Base-by-base conservation (phyloP, 2,329 filamentous ascomycete species). In the Xylariaceae sp. region DNA sequence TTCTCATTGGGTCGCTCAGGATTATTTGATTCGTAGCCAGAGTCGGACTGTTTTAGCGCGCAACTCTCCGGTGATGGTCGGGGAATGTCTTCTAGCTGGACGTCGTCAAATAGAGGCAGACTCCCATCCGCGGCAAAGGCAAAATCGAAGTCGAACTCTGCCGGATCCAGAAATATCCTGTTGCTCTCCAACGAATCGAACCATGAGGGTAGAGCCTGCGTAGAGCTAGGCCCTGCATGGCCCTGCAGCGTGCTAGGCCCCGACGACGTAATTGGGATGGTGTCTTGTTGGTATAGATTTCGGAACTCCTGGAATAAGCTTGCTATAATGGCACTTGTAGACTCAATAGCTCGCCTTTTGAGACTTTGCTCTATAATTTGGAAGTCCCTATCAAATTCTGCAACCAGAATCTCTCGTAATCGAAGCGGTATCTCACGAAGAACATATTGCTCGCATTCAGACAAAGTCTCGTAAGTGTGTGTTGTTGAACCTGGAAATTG, bases 361-460 rank as follows among this genome's bases (percentile, higher is more conserved):
- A 53, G 31, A 6, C 39, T 60, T 46, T 53, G 41, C 43, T 41
- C 47, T 43, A 59, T 29, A 7, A 50, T 53, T 11, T 49, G 39
- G 19, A 49, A 21, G 19, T 57, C 48, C 37, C 47, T 49, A 12
- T 54, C 45, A 11, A 53, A 47, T 19, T 47, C 45, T 23, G 21
- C 28, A 21, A 7, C 24, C 2, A 57, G 19, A 4, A 40, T 43
- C 23, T 54, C 19, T 16, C 40, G 45, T 19, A 60, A 12, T 11
- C 49, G 56, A 7, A 47, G 36, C 2, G 44, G 45, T 12, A 62
- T 34, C 29, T 60, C 60, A n/a, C 45, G 56, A 33, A 54, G 53
- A 36, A 60, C 9, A 33, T 53, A 62, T 43, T 46, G 40, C 39
- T 63, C 41, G 33, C 53, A 62, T 24, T 60, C 37, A n/a, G 26